These are phyloP conservation scores for Brasilioporus rufonigricans DNA, from an alignment of 768 basidiomycete species.

Conservation along the genomic window DNA sequence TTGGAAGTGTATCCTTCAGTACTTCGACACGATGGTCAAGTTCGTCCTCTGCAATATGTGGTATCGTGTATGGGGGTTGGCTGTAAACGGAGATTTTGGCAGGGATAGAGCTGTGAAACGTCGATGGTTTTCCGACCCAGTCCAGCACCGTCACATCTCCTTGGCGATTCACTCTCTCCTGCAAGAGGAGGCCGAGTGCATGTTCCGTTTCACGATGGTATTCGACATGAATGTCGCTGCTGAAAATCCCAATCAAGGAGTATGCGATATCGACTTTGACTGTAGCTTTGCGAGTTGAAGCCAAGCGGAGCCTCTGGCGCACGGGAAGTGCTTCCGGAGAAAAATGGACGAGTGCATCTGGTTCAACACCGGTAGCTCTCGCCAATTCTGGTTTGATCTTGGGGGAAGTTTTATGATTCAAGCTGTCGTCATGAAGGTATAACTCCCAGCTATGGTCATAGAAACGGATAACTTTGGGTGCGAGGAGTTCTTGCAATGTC, in stretches of 20 bases:
- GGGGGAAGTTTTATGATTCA: constrained; percentile 8
- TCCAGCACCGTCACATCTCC: constrained; percentile 18
- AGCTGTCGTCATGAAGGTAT: neutral
- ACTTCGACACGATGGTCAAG: neutral
- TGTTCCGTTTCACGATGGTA: neutral
- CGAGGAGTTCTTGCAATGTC: too few species aligned
- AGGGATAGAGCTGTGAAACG: constrained; percentile 16
- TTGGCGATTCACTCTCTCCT: constrained; percentile 12
- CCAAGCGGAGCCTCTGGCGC: constrained; percentile 10
- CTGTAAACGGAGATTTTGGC: constrained; percentile 13
- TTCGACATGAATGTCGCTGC: constrained; percentile 10
- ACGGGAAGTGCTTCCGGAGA: neutral
- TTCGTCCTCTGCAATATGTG: neutral
- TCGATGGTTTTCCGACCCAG: constrained; percentile 16
- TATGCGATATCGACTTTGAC: constrained; percentile 12
- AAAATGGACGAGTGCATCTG: neutral
- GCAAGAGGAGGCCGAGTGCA: constrained; percentile 11
- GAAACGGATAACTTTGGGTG: constrained; percentile 11
- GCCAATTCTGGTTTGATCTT: neutral
- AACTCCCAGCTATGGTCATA: constrained; percentile 4
- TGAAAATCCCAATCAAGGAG: constrained; percentile 16
- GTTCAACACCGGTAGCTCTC: neutral
- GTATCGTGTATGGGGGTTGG: neutral
- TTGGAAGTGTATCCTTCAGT: neutral
- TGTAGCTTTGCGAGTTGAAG: constrained; percentile 11